Evolutionary conservation across 2,329 filamentous ascomycete species (phyloP).

Genomic region (Camillea tinctor): DNA sequence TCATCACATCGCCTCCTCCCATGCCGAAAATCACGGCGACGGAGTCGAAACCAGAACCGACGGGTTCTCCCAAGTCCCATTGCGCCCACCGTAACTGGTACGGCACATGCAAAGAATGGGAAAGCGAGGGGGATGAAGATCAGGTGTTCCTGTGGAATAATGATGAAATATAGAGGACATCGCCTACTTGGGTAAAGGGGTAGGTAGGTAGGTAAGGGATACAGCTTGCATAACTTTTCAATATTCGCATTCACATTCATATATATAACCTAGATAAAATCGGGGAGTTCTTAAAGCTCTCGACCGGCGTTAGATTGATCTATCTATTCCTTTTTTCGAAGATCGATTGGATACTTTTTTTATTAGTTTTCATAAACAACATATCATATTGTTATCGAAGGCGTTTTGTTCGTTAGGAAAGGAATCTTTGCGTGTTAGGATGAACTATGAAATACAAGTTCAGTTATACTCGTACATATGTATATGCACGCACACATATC

Average conservation of each 20-base stretch:
- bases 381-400: too few relatives aligned
- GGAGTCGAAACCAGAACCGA: conserved; percentile 10
- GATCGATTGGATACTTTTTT: background rate
- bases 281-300: background rate
- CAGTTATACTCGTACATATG: too few relatives aligned
- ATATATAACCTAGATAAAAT: background rate
- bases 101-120: conserved; percentile 29
- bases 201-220: background rate
- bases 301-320: background rate
- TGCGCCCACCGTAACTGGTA: conserved; percentile 29
- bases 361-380: background rate
- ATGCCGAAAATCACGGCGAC: conserved; percentile 17
- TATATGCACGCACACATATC: too few relatives aligned
- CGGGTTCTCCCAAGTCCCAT: conserved; percentile 18
- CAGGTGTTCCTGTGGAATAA: conserved; percentile 14
- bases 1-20: conserved; percentile 28
- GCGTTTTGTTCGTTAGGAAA: too few relatives aligned
- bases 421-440: too few relatives aligned
- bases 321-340: too few relatives aligned
- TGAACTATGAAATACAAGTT: too few relatives aligned
- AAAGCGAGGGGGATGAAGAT: conserved; percentile 2
- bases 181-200: background rate
- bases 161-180: conserved; percentile 27
- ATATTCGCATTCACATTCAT: too few relatives aligned
- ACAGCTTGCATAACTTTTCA: too few relatives aligned